phyloP scores from a whole-genome alignment of 345 rosid species.

The Clausena lansium region DNA sequence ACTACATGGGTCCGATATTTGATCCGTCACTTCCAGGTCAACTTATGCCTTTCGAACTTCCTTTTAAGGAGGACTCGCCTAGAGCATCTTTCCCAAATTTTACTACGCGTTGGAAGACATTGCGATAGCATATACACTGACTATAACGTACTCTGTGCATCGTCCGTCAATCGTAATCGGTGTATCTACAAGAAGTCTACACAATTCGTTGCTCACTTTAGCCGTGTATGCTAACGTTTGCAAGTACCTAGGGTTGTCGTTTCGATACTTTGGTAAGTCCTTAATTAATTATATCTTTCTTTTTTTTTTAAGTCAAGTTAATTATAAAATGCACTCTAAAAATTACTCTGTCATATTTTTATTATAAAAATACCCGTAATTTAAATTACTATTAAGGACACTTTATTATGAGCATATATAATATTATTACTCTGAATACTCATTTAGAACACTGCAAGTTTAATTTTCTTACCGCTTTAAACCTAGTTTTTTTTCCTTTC shows the following conservation, averaged over 20 bases:
- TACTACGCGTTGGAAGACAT: conserved; percentile 33
- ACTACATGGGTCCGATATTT: conserved; percentile 31
- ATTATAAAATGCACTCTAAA: no score
- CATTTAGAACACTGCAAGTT: no score
- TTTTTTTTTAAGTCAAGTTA: no score
- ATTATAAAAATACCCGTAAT: no score
- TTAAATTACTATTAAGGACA: no score
- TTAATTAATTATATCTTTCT: no score
- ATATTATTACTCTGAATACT: no score
- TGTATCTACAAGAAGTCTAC: conserved; percentile 24
- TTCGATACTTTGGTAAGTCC: background rate
- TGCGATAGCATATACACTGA: background rate
- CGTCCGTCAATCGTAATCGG: conserved; percentile 30
- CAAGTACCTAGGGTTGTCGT: background rate
- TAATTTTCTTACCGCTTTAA: no score
- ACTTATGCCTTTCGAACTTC: conserved; percentile 22
- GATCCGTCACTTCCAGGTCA: conserved; percentile 2
- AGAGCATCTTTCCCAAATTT: conserved; percentile 35
- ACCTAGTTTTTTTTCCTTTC: no score
- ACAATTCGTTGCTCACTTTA: background rate
- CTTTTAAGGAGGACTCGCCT: conserved; percentile 23
- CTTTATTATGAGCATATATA: no score
- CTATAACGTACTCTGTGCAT: conserved; percentile 26
- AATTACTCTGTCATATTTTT: no score
- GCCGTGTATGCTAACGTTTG: background rate